These are phyloP conservation scores for Aspergillus texensis DNA, from an alignment of 2,329 filamentous ascomycete species.

Conservation along the genomic window DNA sequence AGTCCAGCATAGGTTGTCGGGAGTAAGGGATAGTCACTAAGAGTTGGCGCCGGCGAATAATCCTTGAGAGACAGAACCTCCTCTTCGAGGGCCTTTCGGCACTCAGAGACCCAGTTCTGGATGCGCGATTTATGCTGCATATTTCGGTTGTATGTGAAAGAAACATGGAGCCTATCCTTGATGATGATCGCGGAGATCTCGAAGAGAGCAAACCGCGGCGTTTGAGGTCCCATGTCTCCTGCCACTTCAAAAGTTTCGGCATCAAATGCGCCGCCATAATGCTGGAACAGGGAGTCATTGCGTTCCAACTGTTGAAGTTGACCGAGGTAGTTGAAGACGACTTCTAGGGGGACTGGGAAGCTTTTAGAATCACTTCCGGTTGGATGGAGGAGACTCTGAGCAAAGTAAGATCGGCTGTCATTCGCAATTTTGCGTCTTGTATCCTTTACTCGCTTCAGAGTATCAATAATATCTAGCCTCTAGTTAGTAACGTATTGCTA, in stretches of 20 bases:
- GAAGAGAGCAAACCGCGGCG: slow-evolving; percentile 52
- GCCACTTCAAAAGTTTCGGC: slow-evolving; percentile 35
- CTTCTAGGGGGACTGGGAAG: slow-evolving; percentile 44
- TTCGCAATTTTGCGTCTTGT: slow-evolving; percentile 36
- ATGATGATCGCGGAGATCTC: slow-evolving; percentile 55
- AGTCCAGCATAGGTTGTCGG: slow-evolving; percentile 46
- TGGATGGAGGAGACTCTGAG: slow-evolving; percentile 31
- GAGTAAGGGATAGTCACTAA: slow-evolving; percentile 50
- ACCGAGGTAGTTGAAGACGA: slow-evolving; percentile 45
- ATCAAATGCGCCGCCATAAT: slow-evolving; percentile 39
- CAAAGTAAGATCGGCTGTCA: slow-evolving; percentile 40
- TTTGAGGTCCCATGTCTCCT: slow-evolving; percentile 48
- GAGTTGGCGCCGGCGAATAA: slow-evolving; percentile 35
- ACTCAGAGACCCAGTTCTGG: slow-evolving; percentile 46
- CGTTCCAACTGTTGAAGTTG: slow-evolving; percentile 50
- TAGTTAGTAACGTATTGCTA: slow-evolving; percentile 14
- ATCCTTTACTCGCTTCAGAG: slow-evolving; percentile 43
- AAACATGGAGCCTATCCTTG: slow-evolving; percentile 50
- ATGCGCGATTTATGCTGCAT: slow-evolving; percentile 50
- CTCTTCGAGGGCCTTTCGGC: slow-evolving; percentile 39
- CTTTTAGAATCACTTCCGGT: slow-evolving; percentile 33
- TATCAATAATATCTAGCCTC: slow-evolving; percentile 30
- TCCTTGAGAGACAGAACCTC: slow-evolving; percentile 28
- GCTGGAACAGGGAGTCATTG: slow-evolving; percentile 45
- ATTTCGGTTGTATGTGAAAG: slow-evolving; percentile 53